Percentiles rank a stretch among this genome's conserved stretches.
Evolutionary conservation across 73 alveolate species (phyloP).

Genomic region (Urostyla sp.): DNA sequence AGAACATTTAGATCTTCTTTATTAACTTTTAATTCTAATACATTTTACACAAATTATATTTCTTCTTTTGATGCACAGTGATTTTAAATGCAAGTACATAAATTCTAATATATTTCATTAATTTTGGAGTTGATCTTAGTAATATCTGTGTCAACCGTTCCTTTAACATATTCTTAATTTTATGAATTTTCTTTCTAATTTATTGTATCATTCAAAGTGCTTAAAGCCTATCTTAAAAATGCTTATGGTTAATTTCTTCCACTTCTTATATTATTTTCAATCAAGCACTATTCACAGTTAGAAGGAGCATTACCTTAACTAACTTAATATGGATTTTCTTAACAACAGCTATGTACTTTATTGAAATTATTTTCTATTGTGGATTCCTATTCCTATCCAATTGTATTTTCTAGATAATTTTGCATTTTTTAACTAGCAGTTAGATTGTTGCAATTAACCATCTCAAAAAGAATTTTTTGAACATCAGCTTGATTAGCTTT

Average conservation of each 20-base stretch:
- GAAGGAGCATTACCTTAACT: not conserved
- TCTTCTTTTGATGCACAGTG: constrained; percentile 57
- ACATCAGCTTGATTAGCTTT: constrained; percentile 49
- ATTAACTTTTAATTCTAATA: constrained; percentile 16
- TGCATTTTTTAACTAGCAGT: constrained; percentile 34
- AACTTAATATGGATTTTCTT: constrained; percentile 7
- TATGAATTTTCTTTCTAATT: not conserved
- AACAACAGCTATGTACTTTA: not conserved
- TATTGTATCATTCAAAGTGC: constrained; percentile 19
- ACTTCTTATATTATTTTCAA: not conserved
- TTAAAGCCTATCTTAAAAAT: constrained; percentile 16
- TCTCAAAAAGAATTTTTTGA: constrained; percentile 30
- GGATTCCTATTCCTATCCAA: constrained; percentile 29
- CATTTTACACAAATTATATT: not conserved
- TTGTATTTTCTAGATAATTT: constrained; percentile 25
- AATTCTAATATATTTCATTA: constrained; percentile 35
- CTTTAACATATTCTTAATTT: not conserved
- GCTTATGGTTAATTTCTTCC: not conserved
- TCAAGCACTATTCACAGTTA: constrained; percentile 1
- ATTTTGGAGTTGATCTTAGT: constrained; percentile 4
- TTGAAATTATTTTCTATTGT: not conserved
- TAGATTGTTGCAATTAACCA: constrained; percentile 24
- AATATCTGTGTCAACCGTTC: not conserved
- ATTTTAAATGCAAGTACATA: constrained; percentile 35
- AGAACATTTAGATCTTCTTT: constrained; percentile 84